Base-by-base conservation (phyloP, 257 asterid genomes). In the Solanum neorickii region DNA sequence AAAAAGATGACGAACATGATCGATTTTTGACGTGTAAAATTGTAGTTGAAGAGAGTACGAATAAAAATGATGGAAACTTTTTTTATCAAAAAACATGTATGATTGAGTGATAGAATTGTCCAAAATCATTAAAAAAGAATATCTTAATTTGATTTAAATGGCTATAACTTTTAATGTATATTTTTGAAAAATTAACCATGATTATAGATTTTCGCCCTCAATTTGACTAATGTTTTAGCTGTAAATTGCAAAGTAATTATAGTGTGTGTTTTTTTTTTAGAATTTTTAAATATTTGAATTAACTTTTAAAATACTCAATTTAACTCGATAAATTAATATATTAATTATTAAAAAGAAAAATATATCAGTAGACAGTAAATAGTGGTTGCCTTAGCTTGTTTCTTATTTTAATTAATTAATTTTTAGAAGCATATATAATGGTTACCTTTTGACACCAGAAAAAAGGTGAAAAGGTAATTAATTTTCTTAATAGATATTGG, bases 211-310 rank as follows among this genome's bases (percentile, higher is more conserved):
- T 47, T 47, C 7, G 18, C 18, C 56, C 56, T 56, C 66, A 56
- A 0, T 56, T 56, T 56, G 1, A 56, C 65, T 56, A 1, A 56
- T 56, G n/a, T 18, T 56, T 56, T 56, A 18, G 65, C 20, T 18
- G 65, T 56, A 52, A 56, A 21, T 52, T 52, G 18, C 4, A 16
- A 52, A 52, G 62, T 16, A 52, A 56, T 56, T 18, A 0, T 18
- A 56, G 3, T 56, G 20, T 6, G 1, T 33, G 1, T 7, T 7
- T 6, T 44, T 44, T 6, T 7, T 18, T 0, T 1, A 1, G 20
- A 56, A 7, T 56, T 49, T 49, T 15, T 49, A 49, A 49, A 5
- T 5, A 16, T 49, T 13, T 47, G 5, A 47, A 47, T 14, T 47
- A 5, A 46, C 12, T 13, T 46, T 46, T 12, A 46, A 39, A 13